phyloP scores from a whole-genome alignment of 345 rosid genomes.

The Turritis glabra region DNA sequence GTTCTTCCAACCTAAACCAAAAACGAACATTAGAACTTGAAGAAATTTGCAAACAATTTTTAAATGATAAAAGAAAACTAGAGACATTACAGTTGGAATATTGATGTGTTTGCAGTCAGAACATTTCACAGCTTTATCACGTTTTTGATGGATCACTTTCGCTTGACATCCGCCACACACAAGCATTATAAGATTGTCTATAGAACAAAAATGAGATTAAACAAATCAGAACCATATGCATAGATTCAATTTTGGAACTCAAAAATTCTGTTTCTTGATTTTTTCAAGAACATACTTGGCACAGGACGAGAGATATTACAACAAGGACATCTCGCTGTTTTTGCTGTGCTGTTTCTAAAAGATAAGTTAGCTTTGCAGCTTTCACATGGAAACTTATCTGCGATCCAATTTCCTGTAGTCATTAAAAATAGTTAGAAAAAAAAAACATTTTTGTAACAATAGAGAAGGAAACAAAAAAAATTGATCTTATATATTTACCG shows the following conservation, averaged over 20 bases:
- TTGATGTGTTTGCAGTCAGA: slow-evolving; percentile 28
- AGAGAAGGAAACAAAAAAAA: background rate
- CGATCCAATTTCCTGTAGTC: slow-evolving; percentile 1
- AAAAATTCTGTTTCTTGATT: background rate
- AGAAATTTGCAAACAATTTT: background rate
- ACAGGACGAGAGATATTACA: background rate
- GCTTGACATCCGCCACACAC: slow-evolving; percentile 27
- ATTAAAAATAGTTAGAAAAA: background rate
- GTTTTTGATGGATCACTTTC: background rate
- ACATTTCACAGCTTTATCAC: slow-evolving; percentile 31
- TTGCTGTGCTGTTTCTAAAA: background rate
- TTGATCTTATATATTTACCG: slow-evolving; percentile 10
- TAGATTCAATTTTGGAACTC: background rate
- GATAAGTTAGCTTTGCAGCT: slow-evolving; percentile 6
- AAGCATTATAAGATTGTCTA: slow-evolving; percentile 1
- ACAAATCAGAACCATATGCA: background rate
- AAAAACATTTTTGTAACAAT: background rate
- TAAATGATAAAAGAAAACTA: background rate
- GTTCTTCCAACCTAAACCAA: background rate
- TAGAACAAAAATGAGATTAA: background rate
- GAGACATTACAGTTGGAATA: background rate
- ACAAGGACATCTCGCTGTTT: slow-evolving; percentile 8
- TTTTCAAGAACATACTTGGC: slow-evolving; percentile 5
- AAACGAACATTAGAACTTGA: background rate
- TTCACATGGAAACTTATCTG: slow-evolving; percentile 10